phyloP scores from a whole-genome alignment of 805 yeast genomes.

The Wickerhamiella domercqiae region DNA sequence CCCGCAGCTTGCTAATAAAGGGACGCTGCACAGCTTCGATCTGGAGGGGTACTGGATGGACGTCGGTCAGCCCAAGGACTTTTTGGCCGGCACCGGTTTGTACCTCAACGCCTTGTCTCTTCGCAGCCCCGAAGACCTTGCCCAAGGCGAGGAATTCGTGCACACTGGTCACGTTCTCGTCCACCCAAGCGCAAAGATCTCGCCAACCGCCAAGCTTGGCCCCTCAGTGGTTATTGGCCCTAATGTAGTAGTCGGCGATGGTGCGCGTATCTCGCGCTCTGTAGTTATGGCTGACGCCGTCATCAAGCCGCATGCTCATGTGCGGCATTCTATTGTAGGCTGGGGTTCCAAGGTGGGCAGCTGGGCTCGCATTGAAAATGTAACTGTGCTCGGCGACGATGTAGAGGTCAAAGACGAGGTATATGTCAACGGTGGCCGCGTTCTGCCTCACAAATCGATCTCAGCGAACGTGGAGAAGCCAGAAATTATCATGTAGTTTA shows the following conservation, averaged over 20 bases:
- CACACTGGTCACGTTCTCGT: slow-evolving; percentile 86
- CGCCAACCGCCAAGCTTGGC: slow-evolving; percentile 88
- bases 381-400: slow-evolving; percentile 95
- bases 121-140: slow-evolving; percentile 58
- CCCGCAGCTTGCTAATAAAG: slow-evolving; percentile 87
- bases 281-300: slow-evolving; percentile 82
- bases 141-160: slow-evolving; percentile 49
- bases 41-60: slow-evolving; percentile 99
- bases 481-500: slow-evolving; percentile 83
- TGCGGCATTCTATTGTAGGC: slow-evolving; percentile 94
- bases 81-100: slow-evolving; percentile 86
- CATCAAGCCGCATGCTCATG: slow-evolving; percentile 95
- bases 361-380: slow-evolving; percentile 98
- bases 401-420: slow-evolving; percentile 97
- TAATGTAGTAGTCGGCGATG: slow-evolving; percentile 87
- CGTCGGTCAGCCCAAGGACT: slow-evolving; percentile 99
- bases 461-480: slow-evolving; percentile 94
- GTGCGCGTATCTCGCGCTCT: slow-evolving; percentile 95
- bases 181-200: slow-evolving; percentile 89
- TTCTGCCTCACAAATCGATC: slow-evolving; percentile 95
- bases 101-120: slow-evolving; percentile 77
- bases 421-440: slow-evolving; percentile 98
- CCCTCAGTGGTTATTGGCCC: slow-evolving; percentile 98
- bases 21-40: slow-evolving; percentile 83
- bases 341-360: slow-evolving; percentile 97